Evolutionary conservation across 371 early-diverging fungal genomes (phyloP), one percentile per base, ranked within the genome.

Genomic region (Circinella minor): DNA sequence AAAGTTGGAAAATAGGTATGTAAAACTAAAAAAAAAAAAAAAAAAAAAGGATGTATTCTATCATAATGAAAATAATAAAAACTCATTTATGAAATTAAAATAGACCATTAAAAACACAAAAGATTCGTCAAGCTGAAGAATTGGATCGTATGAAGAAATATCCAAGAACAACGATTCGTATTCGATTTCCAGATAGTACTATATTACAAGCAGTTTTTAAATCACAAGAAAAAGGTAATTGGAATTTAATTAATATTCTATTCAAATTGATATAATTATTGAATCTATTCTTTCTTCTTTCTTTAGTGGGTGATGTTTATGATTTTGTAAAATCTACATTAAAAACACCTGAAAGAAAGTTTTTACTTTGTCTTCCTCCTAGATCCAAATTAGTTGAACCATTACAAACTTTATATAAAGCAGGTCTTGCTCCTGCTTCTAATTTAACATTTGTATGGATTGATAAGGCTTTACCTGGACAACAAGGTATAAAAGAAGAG

Each of bases 51-150:
- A n/a, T n/a, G n/a, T n/a, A n/a, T n/a, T n/a, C n/a, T n/a, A n/a
- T n/a, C n/a, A n/a, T n/a, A n/a, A n/a, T n/a, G n/a, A n/a, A n/a
- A n/a, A n/a, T n/a, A n/a, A n/a, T n/a, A n/a, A n/a, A n/a, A n/a
- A n/a, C n/a, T n/a, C n/a, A n/a, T n/a, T n/a, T n/a, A n/a, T n/a
- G n/a, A n/a, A n/a, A n/a, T n/a, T n/a, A n/a, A n/a, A n/a, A 27
- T 57, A 82, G 82, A n/a, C 85, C 85, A 51, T 74, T 85, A 34
- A 81, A 79, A 55, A 85, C 85, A 13, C 77, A 82, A 68, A 79
- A 81, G 63, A 79, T 85, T 71, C 75, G 85, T 43, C 73, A 78
- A 36, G 71, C 68, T 0, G 83, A 85, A 66, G 85, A 85, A 36
- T 70, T 67, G 34, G 85, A 82, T 54, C 77, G 74, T 36, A 66